Conservation (phyloP, 306 rosid species). For the Cucumis melo region DNA sequence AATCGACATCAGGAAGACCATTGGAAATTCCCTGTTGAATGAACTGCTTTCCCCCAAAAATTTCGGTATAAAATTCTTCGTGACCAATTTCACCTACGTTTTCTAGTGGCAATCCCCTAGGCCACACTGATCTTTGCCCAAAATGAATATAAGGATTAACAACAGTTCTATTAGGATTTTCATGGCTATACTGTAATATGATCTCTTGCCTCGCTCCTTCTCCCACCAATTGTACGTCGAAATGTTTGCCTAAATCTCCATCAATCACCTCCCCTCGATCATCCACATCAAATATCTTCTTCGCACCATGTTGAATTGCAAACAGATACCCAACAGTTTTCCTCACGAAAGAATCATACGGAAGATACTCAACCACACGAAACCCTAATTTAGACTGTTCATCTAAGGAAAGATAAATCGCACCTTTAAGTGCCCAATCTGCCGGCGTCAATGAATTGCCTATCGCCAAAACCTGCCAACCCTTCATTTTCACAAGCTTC, state of each 20-base stretch:
- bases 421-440: constrained; percentile 87
- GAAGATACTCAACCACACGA: constrained; percentile 70
- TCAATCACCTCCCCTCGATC: constrained; percentile 87
- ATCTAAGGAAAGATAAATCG: constrained; percentile 76
- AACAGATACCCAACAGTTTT: constrained; percentile 85
- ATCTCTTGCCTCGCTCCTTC: constrained; percentile 77
- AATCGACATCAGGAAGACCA: constrained; percentile 96
- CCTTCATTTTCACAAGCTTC: constrained; percentile 50
- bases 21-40: constrained; percentile 88
- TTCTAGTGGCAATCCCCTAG: constrained; percentile 91
- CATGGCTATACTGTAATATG: constrained; percentile 77
- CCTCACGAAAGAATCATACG: constrained; percentile 84
- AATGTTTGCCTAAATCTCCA: constrained; percentile 81
- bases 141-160: constrained; percentile 89
- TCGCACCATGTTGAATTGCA: constrained; percentile 92
- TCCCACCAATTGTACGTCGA: constrained; percentile 76
- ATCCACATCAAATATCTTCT: constrained; percentile 85
- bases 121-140: constrained; percentile 98
- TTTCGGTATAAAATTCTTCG: constrained; percentile 81
- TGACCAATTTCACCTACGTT: constrained; percentile 78
- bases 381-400: constrained; percentile 66
- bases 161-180: constrained; percentile 64
- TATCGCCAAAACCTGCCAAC: constrained; percentile 91
- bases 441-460: constrained; percentile 72
- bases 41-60: constrained; percentile 85